These are phyloP conservation scores for Tricholoma saponaceum DNA, from an alignment of 768 basidiomycete genomes.

Conservation along the genomic window DNA sequence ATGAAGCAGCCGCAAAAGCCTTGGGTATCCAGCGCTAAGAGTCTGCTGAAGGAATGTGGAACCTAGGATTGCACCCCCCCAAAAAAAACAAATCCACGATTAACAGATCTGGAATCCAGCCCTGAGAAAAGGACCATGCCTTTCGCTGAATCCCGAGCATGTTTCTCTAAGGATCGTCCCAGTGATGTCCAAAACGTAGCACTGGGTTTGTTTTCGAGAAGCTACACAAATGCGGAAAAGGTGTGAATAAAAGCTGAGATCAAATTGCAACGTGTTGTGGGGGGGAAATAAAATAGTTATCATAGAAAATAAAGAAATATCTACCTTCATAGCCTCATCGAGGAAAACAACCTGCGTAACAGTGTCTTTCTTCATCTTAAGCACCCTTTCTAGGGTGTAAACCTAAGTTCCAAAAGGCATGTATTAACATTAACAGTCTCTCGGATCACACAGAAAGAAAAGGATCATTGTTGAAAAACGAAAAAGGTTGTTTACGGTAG, in stretches of 20 bases:
- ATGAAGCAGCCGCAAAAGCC: slow-evolving; percentile 86
- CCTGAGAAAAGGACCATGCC: slow-evolving; percentile 37
- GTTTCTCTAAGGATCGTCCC: slow-evolving; percentile 75
- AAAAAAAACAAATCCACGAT: not conserved
- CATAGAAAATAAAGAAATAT: not conserved
- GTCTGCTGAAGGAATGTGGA: slow-evolving; percentile 92
- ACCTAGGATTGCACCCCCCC: slow-evolving; percentile 42
- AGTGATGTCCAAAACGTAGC: slow-evolving; percentile 88
- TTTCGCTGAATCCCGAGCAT: slow-evolving; percentile 76
- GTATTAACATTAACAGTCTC: not conserved
- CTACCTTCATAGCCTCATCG: slow-evolving; percentile 91
- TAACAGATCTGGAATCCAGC: not conserved
- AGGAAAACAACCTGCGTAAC: slow-evolving; percentile 75
- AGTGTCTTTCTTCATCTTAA: slow-evolving; percentile 84
- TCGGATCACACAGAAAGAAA: not conserved
- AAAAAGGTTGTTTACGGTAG: not conserved
- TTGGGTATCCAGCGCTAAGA: slow-evolving; percentile 81
- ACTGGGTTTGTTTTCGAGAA: slow-evolving; percentile 88
- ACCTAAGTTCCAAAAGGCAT: slow-evolving; percentile 48
- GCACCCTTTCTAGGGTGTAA: slow-evolving; percentile 91
- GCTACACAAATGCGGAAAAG: slow-evolving; percentile 32
- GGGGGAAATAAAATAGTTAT: not conserved
- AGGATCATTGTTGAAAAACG: not conserved
- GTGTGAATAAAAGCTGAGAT: not conserved
- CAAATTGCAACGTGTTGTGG: not conserved